Percentiles rank a stretch among this genome's conserved stretches.
phyloP scores from a whole-genome alignment of 192 early-diverging fungal species.

The Mortierella hygrophila region DNA sequence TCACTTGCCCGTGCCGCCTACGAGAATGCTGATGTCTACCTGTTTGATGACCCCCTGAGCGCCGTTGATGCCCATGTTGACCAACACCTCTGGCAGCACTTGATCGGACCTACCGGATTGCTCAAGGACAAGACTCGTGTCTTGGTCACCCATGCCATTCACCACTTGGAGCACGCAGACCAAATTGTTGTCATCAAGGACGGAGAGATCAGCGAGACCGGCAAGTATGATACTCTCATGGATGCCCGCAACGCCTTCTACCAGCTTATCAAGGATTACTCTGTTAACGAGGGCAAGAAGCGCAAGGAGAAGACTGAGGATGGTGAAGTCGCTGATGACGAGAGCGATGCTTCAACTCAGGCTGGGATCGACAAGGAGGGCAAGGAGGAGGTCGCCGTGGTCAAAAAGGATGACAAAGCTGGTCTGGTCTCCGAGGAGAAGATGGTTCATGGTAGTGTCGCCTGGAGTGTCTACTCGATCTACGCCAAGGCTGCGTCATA shows the following conservation, averaged over 20 bases:
- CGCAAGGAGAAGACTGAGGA: slow-evolving; percentile 25
- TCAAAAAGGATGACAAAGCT: slow-evolving; percentile 54
- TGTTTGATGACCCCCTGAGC: slow-evolving; percentile 67
- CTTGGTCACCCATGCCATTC: slow-evolving; percentile 86
- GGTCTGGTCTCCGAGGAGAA: slow-evolving; percentile 85
- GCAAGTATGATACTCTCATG: slow-evolving; percentile 76
- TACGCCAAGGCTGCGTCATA: slow-evolving; percentile 83
- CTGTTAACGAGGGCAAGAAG: slow-evolving; percentile 56
- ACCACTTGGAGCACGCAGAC: slow-evolving; percentile 76
- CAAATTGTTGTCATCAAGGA: slow-evolving; percentile 80
- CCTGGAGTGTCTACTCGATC: slow-evolving; percentile 80
- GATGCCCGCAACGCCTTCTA: slow-evolving; percentile 66
- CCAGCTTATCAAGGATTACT: slow-evolving; percentile 81
- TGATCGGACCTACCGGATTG: slow-evolving; percentile 89
- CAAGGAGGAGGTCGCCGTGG: slow-evolving; percentile 22
- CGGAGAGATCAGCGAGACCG: slow-evolving; percentile 77
- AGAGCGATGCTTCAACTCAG: slow-evolving; percentile 60
- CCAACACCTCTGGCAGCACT: slow-evolving; percentile 86
- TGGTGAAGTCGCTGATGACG: slow-evolving; percentile 38
- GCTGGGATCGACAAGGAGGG: slow-evolving; percentile 46
- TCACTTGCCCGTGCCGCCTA: slow-evolving; percentile 85
- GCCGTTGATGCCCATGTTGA: slow-evolving; percentile 77
- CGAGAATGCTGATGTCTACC: slow-evolving; percentile 75
- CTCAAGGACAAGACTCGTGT: slow-evolving; percentile 84
- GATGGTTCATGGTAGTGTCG: slow-evolving; percentile 84